Evolutionary conservation across 495 filamentous ascomycete genomes (phyloP), one percentile per base, ranked within the genome.

Genomic region (Paragyromitra xinjiangensis): DNA sequence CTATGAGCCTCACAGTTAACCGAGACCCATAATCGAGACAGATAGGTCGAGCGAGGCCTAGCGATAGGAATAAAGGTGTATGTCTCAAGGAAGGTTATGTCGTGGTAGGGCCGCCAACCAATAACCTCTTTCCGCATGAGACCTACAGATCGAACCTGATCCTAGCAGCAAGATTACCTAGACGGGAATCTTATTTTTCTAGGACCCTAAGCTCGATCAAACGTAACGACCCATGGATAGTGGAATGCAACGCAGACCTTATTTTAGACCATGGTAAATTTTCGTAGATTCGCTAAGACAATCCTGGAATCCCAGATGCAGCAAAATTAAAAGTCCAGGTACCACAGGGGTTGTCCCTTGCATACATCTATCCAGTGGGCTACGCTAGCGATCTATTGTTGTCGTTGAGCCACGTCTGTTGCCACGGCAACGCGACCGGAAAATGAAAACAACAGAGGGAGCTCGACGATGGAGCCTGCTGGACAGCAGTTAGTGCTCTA

Each of bases 381-480:
- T 19, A 22, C 50, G 50, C 7, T 53, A 53, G 50, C 50, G 50
- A 58, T 29, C 9, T 24, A 39, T n/a, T 61, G 50, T 44, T 58
- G 66, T 63, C 24, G 24, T 51, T 8, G 26, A 26, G 69, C 29
- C 44, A 40, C 40, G 34, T 12, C 40, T 50, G 71, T 74, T 74
- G 71, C 26, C 40, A 62, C 34, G 19, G 71, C 64, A 74, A 74
- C 71, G 7, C 6, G 2, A 39, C 42, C n/a, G 29, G 40, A 37
- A 58, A 74, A 69, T 69, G 29, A 69, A 74, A 74, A 74, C 64
- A 74, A 74, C 64, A 50, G 53, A 50, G 53, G 7, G 6, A 44
- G 59, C 50, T 58, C 45, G 50, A 56, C 59, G 29, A 72, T 65
- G 70, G 26, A 68, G 53, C 66, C 45, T 59, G 51, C 19, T 26